Conservation (phyloP, 1,139 yeast genomes). For the Debaryomyces subglobosus region DNA sequence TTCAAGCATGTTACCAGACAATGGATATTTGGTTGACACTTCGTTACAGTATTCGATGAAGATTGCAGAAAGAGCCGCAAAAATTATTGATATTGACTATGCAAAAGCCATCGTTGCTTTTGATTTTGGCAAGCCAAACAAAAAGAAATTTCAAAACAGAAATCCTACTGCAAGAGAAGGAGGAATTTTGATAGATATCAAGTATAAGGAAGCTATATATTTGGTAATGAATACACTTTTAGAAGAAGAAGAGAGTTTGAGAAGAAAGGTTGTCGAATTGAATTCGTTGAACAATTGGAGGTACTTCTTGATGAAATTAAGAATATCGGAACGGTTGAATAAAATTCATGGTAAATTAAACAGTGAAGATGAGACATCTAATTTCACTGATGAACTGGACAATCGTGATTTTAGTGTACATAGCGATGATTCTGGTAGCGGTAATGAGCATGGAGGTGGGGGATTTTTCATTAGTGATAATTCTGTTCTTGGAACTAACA, state of each 20-base stretch:
- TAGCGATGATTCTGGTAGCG: constrained; percentile 13
- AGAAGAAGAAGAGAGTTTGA: constrained; percentile 57
- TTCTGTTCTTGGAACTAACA: not conserved
- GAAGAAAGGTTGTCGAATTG: constrained; percentile 46
- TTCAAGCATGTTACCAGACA: constrained; percentile 79
- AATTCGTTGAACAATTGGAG: constrained; percentile 75
- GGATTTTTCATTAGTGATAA: constrained; percentile 2
- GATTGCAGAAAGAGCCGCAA: constrained; percentile 70
- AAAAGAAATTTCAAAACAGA: constrained; percentile 29
- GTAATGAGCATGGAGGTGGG: constrained; percentile 10
- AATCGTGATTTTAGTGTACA: constrained; percentile 9
- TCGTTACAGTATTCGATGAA: constrained; percentile 37
- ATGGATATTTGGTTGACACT: constrained; percentile 60
- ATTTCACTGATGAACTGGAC: constrained; percentile 4
- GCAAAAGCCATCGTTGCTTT: constrained; percentile 90
- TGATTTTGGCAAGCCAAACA: constrained; percentile 53
- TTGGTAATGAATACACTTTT: constrained; percentile 57
- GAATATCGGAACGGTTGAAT: constrained; percentile 71
- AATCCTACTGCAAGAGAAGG: constrained; percentile 67
- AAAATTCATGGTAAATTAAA: constrained; percentile 56
- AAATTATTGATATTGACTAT: constrained; percentile 67
- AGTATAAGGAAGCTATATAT: constrained; percentile 66
- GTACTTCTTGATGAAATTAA: constrained; percentile 65
- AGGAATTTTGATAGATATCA: constrained; percentile 75
- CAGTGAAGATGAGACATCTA: not conserved